A percentile compares a stretch with the other conserved stretches of the same genome.
Evolutionary conservation across 768 basidiomycete genomes (phyloP).

Genomic region (Suillus subluteus): DNA sequence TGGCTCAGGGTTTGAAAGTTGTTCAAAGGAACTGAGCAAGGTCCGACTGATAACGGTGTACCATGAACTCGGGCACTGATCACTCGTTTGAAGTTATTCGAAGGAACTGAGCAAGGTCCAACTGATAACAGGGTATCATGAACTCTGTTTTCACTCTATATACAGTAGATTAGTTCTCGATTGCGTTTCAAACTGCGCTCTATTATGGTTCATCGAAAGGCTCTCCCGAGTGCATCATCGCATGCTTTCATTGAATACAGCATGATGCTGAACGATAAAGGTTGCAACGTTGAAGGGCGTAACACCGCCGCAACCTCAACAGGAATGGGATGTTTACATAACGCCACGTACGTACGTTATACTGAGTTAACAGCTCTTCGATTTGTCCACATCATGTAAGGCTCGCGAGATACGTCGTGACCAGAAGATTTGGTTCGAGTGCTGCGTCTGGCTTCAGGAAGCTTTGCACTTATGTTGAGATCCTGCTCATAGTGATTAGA

Average conservation of each 20-base stretch:
- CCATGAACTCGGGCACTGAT: too few relatives aligned
- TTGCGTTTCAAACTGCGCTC: too few relatives aligned
- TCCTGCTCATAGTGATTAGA: conserved; percentile 49
- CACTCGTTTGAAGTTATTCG: too few relatives aligned
- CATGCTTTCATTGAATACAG: background rate
- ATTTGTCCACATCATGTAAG: conserved; percentile 90
- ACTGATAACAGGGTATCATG: too few relatives aligned
- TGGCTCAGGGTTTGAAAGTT: too few relatives aligned
- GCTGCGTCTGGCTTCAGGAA: conserved; percentile 82
- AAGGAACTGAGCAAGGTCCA: too few relatives aligned
- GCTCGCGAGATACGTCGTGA: conserved; percentile 72
- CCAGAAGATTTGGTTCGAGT: conserved; percentile 64
- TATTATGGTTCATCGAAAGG: too few relatives aligned
- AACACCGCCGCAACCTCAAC: conserved; percentile 7
- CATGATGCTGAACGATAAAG: background rate
- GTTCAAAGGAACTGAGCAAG: too few relatives aligned
- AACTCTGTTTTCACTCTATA: too few relatives aligned
- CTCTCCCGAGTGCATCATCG: too few relatives aligned
- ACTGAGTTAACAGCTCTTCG: conserved; percentile 61
- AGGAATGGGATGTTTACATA: conserved; percentile 5
- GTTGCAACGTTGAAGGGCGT: background rate
- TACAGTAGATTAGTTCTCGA: too few relatives aligned
- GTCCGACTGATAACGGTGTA: too few relatives aligned
- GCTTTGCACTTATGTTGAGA: conserved; percentile 64
- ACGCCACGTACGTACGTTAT: conserved; percentile 11